Evolutionary conservation across 2,329 filamentous ascomycete genomes (phyloP).

Genomic region (Tolypocladium tundrense): DNA sequence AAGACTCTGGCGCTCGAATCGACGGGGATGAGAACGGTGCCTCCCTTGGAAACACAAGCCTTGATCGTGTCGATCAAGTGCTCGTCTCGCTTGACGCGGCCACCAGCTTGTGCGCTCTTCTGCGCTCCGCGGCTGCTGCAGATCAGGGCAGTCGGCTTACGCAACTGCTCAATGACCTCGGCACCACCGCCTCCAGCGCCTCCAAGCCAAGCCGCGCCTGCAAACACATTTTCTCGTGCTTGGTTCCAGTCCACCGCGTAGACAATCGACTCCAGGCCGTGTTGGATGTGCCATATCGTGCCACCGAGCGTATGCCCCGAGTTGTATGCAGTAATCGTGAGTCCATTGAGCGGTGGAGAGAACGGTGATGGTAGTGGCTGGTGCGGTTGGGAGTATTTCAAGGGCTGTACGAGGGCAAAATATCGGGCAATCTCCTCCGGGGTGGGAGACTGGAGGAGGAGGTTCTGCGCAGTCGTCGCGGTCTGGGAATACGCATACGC

Average conservation of each 20-base stretch:
- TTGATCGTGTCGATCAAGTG: slow-evolving; percentile 74
- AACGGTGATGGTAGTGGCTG: slow-evolving; percentile 80
- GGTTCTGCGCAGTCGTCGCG: slow-evolving; percentile 38
- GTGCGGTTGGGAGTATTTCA: slow-evolving; percentile 96
- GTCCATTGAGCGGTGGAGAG: slow-evolving; percentile 77
- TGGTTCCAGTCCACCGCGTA: slow-evolving; percentile 99
- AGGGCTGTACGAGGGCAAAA: slow-evolving; percentile 79
- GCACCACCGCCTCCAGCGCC: slow-evolving; percentile 70
- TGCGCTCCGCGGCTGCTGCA: slow-evolving; percentile 81
- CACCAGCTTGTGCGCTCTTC: slow-evolving; percentile 57
- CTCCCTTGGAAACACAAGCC: slow-evolving; percentile 66
- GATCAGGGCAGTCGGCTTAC: slow-evolving; percentile 86
- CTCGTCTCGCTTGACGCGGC: slow-evolving; percentile 75
- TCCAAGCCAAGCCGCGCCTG: slow-evolving; percentile 87
- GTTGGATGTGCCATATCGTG: slow-evolving; percentile 98
- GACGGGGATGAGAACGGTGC: slow-evolving; percentile 85
- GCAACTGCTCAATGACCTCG: slow-evolving; percentile 86
- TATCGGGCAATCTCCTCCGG: slow-evolving; percentile 84
- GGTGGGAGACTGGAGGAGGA: slow-evolving; percentile 61
- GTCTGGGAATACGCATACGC: slow-evolving; percentile 43
- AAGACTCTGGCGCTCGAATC: slow-evolving; percentile 93
- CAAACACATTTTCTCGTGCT: slow-evolving; percentile 87
- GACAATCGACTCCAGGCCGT: slow-evolving; percentile 91
- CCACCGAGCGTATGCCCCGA: slow-evolving; percentile 92
- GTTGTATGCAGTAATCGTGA: slow-evolving; percentile 94